Percentiles rank a stretch among this genome's conserved stretches.
These are phyloP conservation scores for Exsudoporus floridanus DNA, from an alignment of 1,284 basidiomycete genomes.

Conservation along the genomic window DNA sequence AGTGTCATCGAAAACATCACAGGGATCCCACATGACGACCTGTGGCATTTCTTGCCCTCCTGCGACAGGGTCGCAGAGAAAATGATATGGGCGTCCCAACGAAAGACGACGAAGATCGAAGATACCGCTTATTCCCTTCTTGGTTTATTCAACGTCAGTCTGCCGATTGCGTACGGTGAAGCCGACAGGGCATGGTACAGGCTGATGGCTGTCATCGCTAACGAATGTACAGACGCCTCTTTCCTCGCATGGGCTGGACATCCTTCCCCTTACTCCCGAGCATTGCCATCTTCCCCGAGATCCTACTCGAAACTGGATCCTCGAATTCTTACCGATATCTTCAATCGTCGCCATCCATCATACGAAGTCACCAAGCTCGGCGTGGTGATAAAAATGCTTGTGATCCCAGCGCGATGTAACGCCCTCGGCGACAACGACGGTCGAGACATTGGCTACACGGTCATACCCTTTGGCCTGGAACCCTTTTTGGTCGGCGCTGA, in stretches of 20 bases:
- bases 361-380: constrained; percentile 21
- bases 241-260: constrained; percentile 21
- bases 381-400: constrained; percentile 13
- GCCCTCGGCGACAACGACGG: constrained; percentile 13
- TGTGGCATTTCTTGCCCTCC: constrained; percentile 16
- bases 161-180: constrained; percentile 23
- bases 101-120: constrained; percentile 17
- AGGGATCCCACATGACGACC: constrained; percentile 8
- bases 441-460: constrained; percentile 13
- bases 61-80: constrained; percentile 24
- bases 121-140: constrained; percentile 22
- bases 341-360: constrained; percentile 14
- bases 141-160: constrained; percentile 19
- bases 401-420: constrained; percentile 13
- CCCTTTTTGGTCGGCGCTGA: constrained; percentile 14
- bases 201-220: constrained; percentile 17
- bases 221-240: constrained; percentile 20
- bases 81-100: constrained; percentile 20
- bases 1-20: constrained; percentile 8
- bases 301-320: constrained; percentile 15
- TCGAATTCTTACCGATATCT: neutral
- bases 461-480: constrained; percentile 12
- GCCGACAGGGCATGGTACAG: constrained; percentile 18
- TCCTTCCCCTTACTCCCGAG: constrained; percentile 18
- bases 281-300: constrained; percentile 15